These are phyloP conservation scores for Plasmodium adleri DNA, from an alignment of 169 alveolate species.

Conservation along the genomic window DNA sequence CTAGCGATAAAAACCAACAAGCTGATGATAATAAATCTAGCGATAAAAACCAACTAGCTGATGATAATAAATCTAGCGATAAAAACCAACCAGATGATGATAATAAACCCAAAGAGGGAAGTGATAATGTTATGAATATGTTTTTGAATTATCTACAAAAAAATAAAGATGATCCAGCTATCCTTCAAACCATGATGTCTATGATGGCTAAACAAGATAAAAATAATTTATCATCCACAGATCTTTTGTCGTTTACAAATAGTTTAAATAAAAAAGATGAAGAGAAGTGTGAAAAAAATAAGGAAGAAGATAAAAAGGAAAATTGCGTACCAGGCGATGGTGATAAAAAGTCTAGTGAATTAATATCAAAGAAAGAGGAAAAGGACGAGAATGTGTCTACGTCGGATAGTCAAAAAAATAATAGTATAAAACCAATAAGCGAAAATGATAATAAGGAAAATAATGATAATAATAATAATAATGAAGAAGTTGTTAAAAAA, in stretches of 20 bases:
- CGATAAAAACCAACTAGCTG: not conserved
- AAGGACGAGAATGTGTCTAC: not conserved
- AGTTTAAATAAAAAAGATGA: not conserved
- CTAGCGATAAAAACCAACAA: not conserved
- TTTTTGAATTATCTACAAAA: conserved; percentile 52
- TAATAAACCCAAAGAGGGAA: conserved; percentile 6
- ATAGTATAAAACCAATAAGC: not conserved
- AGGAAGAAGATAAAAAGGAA: not conserved
- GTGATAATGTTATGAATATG: conserved; percentile 55
- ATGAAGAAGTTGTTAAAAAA: conserved; percentile 63
- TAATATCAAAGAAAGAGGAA: not conserved
- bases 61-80: not conserved
- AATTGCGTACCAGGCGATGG: not conserved
- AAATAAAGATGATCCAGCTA: conserved; percentile 67
- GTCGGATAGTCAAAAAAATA: not conserved
- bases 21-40: not conserved
- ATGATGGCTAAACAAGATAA: conserved; percentile 31
- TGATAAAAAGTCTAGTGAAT: not conserved
- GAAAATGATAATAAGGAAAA: not conserved
- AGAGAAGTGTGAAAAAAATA: not conserved
- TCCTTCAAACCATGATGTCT: conserved; percentile 43
- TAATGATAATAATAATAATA: not conserved
- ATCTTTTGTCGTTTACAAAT: not conserved
- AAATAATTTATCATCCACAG: not conserved
- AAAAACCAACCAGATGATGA: not conserved